Base-by-base conservation (phyloP, 2,329 filamentous ascomycete species). In the Penicillium sp. region DNA sequence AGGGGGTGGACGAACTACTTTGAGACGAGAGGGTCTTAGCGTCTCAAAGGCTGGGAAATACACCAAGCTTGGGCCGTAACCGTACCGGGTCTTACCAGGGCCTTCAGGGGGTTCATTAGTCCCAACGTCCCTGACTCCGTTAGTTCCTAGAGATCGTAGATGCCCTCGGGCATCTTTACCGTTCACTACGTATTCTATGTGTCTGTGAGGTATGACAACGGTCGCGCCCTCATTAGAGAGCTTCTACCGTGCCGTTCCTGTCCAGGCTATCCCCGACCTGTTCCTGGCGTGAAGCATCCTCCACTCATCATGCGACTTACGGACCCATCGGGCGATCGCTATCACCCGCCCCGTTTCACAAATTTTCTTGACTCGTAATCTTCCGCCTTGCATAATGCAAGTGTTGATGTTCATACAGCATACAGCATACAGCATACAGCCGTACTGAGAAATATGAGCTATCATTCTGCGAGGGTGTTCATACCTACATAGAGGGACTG, bases 321-420 rank as follows among this genome's bases (percentile, higher is more conserved):
- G 47, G 56, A 49, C 54, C 58, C 53, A 45, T 52, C 47, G 43
- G 60, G 44, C 58, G 58, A 63, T 63, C 61, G 54, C 50, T 59
- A 61, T 62, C 54, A 56, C 52, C 36, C 45, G 38, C 45, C 57
- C 55, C 55, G 54, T 45, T 38, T 41, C 24, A 42, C 49, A 46
- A 51, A 45, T 18, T 34, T 31, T 44, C 24, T 21, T 21, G 13
- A 26, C 12, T 15, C 41, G 23, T 42, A 21, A 50, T 31, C 43
- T 15, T 50, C 33, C 39, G 36, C 23, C 26, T 33, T 34, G 42
- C 46, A 45, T 43, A 15, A 41, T 43, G 47, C 41, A 38, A 34
- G 42, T 16, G 41, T 24, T 44, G 24, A 38, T 18, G 45, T 38
- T 9, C 34, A 16, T 38, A 38, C 34, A 36, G 18, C 26, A 38